Conservation (phyloP, 2,329 filamentous ascomycete genomes). For the Fusarium metavorans region DNA sequence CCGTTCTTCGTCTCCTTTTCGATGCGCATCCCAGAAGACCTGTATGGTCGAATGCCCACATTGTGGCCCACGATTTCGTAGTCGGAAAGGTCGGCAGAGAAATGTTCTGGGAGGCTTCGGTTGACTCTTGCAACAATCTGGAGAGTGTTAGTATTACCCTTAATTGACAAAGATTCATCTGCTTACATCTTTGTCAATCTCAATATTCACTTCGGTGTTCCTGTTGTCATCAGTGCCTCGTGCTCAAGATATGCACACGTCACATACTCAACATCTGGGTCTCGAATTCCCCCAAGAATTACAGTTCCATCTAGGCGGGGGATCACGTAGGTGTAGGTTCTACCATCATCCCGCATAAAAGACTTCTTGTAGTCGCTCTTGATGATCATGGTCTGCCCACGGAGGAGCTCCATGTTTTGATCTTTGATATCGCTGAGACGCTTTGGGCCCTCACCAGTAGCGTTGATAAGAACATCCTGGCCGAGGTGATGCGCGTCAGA, state of each 20-base stretch:
- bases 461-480: constrained; percentile 32
- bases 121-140: not conserved
- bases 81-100: not conserved
- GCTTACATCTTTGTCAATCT: not conserved
- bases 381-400: constrained; percentile 8
- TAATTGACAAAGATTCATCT: fast-evolving
- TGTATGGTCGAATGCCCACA: not conserved
- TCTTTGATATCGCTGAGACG: constrained; percentile 3
- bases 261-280: not conserved
- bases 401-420: not conserved
- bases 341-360: constrained; percentile 2
- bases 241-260: not conserved
- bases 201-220: not conserved
- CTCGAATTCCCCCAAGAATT: not conserved
- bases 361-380: constrained; percentile 10
- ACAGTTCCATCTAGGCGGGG: constrained; percentile 11
- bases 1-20: constrained; percentile 4
- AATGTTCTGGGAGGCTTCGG: not conserved
- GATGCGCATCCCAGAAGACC: not conserved
- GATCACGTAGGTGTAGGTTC: constrained; percentile 4
- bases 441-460: constrained; percentile 10
- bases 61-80: constrained; percentile 5
- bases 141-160: not conserved
- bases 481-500: constrained; percentile 16
- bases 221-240: not conserved